phyloP scores from a whole-genome alignment of 139 green algal species.

The Chlamydomonas sp. region DNA sequence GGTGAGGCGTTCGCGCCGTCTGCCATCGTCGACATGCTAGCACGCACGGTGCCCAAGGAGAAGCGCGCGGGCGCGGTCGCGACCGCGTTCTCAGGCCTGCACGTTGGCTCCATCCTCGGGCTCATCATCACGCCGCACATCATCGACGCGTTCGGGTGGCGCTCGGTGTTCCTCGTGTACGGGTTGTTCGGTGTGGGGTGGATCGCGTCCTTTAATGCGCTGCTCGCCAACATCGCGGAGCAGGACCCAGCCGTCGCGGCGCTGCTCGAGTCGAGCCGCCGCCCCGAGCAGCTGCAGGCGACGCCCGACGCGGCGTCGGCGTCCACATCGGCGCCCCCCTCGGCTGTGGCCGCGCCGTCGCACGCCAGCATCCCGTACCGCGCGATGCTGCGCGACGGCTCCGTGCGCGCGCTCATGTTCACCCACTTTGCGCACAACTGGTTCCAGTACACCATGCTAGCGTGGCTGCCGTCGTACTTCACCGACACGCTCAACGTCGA shows the following conservation, averaged over 20 bases:
- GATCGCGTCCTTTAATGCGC: not conserved
- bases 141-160: conserved; percentile 74
- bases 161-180: conserved; percentile 81
- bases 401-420: conserved; percentile 76
- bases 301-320: not conserved
- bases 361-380: conserved; percentile 77
- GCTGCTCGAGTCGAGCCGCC: not conserved
- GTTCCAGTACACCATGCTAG: conserved; percentile 92
- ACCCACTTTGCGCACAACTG: conserved; percentile 98
- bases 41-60: conserved; percentile 51
- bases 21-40: conserved; percentile 84
- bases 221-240: not conserved
- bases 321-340: conserved; percentile 56
- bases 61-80: conserved; percentile 75
- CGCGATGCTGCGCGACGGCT: conserved; percentile 61
- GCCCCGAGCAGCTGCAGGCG: not conserved
- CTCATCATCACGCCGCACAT: conserved; percentile 63
- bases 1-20: conserved; percentile 88
- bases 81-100: conserved; percentile 87
- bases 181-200: conserved; percentile 27
- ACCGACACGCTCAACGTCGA: conserved; percentile 68
- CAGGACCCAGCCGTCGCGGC: conserved; percentile 4
- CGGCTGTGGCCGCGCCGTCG: conserved; percentile 49
- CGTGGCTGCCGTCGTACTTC: conserved; percentile 97
- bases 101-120: conserved; percentile 81